These are phyloP conservation scores for Zasmidium angulare DNA, from an alignment of 2,329 filamentous ascomycete genomes.

Conservation along the genomic window DNA sequence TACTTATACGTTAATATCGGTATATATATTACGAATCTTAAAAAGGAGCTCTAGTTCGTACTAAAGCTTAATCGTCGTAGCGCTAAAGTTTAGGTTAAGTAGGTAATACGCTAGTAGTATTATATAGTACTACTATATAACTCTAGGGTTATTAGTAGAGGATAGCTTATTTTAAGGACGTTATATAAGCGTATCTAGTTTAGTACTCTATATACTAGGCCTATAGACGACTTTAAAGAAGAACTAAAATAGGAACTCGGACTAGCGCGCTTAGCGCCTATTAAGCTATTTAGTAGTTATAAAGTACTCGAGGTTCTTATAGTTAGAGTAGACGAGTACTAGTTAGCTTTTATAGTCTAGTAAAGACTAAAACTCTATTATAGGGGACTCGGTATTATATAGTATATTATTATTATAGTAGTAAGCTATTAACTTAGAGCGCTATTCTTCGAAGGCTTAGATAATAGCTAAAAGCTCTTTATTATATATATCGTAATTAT, in stretches of 20 bases:
- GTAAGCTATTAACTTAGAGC: too few species aligned
- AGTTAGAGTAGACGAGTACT: conserved; percentile 30
- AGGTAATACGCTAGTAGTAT: not conserved
- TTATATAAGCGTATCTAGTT: not conserved
- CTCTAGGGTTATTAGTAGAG: not conserved
- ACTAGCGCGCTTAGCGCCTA: conserved; percentile 29
- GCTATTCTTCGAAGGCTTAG: too few species aligned
- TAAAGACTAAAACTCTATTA: too few species aligned
- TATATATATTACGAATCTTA: not conserved
- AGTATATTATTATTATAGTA: too few species aligned
- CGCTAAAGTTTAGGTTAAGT: not conserved
- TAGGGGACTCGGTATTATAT: too few species aligned
- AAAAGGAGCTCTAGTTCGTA: not conserved
- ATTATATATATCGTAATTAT: too few species aligned
- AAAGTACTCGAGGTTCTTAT: conserved; percentile 35
- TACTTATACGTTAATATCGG: not conserved
- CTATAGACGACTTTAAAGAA: conserved; percentile 19
- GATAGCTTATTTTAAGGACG: conserved; percentile 22
- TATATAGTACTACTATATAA: not conserved
- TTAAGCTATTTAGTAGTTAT: conserved; percentile 33
- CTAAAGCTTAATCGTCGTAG: not conserved
- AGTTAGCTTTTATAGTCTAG: conserved; percentile 8
- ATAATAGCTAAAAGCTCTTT: too few species aligned
- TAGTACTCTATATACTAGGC: not conserved
- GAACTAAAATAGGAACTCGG: conserved; percentile 25